Percentiles rank a stretch among this genome's conserved stretches.
Evolutionary conservation across 78 protist species (phyloP).

Genomic region (Pigoraptor vietnamica): DNA sequence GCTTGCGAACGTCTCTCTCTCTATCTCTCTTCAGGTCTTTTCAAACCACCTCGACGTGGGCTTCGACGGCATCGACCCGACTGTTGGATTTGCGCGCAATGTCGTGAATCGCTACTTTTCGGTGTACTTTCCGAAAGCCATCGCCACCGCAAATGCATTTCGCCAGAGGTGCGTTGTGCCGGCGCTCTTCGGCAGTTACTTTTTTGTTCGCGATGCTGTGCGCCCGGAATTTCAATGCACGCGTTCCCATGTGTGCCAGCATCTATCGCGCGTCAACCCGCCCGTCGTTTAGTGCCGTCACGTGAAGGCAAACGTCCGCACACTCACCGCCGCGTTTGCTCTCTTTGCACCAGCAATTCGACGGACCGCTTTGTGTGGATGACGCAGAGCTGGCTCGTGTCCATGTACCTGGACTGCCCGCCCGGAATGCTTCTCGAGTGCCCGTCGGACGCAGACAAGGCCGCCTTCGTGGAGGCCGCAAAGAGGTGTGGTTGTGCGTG

Average conservation of each 20-base stretch:
- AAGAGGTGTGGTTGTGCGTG: no score
- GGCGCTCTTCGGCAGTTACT: no score
- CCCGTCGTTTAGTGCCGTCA: no score
- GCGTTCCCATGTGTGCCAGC: no score
- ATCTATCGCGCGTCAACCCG: no score
- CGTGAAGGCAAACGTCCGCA: no score
- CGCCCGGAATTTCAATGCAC: no score
- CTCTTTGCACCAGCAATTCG: no score
- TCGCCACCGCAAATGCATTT: background rate
- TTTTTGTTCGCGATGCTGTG: no score
- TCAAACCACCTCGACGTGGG: slow-evolving; percentile 4
- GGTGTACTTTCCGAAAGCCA: background rate
- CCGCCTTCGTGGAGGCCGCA: background rate
- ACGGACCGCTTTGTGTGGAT: background rate
- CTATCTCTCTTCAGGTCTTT: background rate
- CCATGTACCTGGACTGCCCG: slow-evolving; percentile 2
- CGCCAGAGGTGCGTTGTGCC: background rate
- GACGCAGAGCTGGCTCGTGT: background rate
- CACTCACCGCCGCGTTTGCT: no score
- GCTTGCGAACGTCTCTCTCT: no score
- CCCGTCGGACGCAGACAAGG: background rate
- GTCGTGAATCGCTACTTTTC: background rate
- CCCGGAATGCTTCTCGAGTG: background rate
- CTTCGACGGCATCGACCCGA: background rate
- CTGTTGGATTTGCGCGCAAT: background rate